Evolutionary conservation across 2,329 filamentous ascomycete species (phyloP).

Genomic region (Neonectria hederae): DNA sequence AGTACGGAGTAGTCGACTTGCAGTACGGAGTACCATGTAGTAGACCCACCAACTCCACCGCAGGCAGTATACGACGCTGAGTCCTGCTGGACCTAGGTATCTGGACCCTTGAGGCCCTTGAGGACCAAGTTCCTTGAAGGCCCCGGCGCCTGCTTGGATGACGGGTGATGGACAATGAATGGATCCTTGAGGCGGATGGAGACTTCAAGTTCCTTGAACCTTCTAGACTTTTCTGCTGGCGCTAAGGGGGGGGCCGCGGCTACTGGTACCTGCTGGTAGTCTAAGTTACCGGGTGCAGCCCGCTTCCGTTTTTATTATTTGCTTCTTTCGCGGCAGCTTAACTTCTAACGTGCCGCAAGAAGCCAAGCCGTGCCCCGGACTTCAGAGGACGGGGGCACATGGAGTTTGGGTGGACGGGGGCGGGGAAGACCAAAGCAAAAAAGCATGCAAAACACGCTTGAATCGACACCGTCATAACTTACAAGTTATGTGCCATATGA

Average conservation of each 20-base stretch:
- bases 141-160: background rate
- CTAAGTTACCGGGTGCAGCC: conserved; percentile 14
- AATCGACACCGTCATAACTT: conserved; percentile 12
- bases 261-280: background rate
- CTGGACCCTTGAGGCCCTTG: background rate
- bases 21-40: background rate
- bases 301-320: conserved; percentile 28
- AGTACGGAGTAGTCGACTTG: background rate
- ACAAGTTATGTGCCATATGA: background rate
- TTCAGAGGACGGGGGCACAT: conserved; percentile 1
- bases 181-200: background rate
- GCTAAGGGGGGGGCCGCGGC: background rate
- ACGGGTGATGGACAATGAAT: background rate
- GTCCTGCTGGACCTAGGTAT: too few relatives aligned
- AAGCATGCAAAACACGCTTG: conserved; percentile 9
- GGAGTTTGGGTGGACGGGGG: conserved; percentile 7
- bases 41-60: conserved; percentile 10
- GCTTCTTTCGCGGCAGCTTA: conserved; percentile 39
- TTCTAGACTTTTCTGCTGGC: conserved; percentile 23
- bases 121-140: background rate
- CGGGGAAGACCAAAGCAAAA: conserved; percentile 20
- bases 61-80: background rate
- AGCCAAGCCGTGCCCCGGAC: conserved; percentile 24
- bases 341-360: conserved; percentile 14
- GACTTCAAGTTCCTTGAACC: conserved; percentile 10